Percentiles rank a stretch among this genome's conserved stretches.
phyloP scores from a whole-genome alignment of 257 asterid species.

The Nicotiana undulata region DNA sequence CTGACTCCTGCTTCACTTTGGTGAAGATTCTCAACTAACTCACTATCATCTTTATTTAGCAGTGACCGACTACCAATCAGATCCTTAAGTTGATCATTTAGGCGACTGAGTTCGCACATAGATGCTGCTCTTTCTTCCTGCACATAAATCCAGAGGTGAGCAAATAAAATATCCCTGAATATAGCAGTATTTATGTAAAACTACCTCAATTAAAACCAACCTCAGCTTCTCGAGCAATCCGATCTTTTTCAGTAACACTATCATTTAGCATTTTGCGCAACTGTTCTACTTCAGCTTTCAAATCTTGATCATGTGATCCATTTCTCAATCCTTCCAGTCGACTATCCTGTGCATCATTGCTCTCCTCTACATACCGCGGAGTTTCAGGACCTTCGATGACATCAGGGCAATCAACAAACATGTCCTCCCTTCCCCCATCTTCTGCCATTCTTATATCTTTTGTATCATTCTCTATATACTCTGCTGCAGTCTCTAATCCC shows the following conservation, averaged over 20 bases:
- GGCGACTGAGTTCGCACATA: slow-evolving; percentile 38
- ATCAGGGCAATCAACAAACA: slow-evolving; percentile 94
- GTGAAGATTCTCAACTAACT: slow-evolving; percentile 18
- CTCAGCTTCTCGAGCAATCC: slow-evolving; percentile 44
- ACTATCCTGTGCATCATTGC: slow-evolving; percentile 28
- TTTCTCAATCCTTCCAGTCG: slow-evolving; percentile 39
- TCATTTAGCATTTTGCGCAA: slow-evolving; percentile 51
- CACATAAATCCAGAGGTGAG: slow-evolving; percentile 13
- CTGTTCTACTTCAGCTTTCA: slow-evolving; percentile 52
- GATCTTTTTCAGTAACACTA: slow-evolving; percentile 47
- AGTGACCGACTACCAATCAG: slow-evolving; percentile 22
- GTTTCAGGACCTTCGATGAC: slow-evolving; percentile 73
- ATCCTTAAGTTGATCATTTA: slow-evolving; percentile 37
- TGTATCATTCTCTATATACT: slow-evolving; percentile 24
- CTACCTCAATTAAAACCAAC: slow-evolving; percentile 21
- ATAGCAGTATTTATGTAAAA: neutral
- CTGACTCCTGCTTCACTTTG: neutral
- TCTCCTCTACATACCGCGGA: slow-evolving; percentile 47
- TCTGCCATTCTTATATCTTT: slow-evolving; percentile 40
- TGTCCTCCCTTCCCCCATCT: slow-evolving; percentile 68
- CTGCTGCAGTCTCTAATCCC: slow-evolving; percentile 14
- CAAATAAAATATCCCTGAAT: slow-evolving; percentile 3
- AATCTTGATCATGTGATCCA: slow-evolving; percentile 32
- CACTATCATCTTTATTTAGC: slow-evolving; percentile 21
- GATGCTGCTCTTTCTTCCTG: slow-evolving; percentile 60